phyloP scores from a whole-genome alignment of 2,329 filamentous ascomycete species.

The Fusarium annulatum region DNA sequence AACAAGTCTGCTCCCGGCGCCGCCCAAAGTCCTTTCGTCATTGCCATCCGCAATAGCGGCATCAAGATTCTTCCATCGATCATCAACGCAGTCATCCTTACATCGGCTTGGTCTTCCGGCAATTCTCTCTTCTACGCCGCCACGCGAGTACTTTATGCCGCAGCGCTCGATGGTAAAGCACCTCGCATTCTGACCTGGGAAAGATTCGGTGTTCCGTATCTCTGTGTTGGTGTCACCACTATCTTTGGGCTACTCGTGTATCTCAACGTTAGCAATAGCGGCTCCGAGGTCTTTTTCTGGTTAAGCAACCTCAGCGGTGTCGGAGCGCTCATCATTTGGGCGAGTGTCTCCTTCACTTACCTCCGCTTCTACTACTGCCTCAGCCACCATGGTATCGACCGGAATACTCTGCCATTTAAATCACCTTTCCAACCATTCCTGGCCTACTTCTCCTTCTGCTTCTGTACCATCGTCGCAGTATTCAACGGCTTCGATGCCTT shows the following conservation, averaged over 20 bases:
- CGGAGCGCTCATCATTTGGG: slow-evolving; percentile 54
- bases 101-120: slow-evolving; percentile 71
- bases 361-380: slow-evolving; percentile 57
- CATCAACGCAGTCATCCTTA: slow-evolving; percentile 76
- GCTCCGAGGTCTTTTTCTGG: slow-evolving; percentile 28
- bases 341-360: slow-evolving; percentile 58
- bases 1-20: slow-evolving; percentile 58
- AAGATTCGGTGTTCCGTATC: slow-evolving; percentile 27
- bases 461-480: slow-evolving; percentile 70
- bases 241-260: slow-evolving; percentile 16
- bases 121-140: slow-evolving; percentile 74
- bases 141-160: slow-evolving; percentile 75
- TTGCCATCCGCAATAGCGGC: slow-evolving; percentile 74
- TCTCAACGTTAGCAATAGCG: slow-evolving; percentile 42
- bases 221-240: slow-evolving; percentile 12
- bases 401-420: slow-evolving; percentile 60
- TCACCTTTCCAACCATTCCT: slow-evolving; percentile 71
- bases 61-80: slow-evolving; percentile 73
- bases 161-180: slow-evolving; percentile 74
- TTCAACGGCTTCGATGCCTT: slow-evolving; percentile 83
- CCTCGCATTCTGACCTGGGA: slow-evolving; percentile 9
- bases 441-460: slow-evolving; percentile 67
- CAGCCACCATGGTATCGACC: slow-evolving; percentile 58
- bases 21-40: slow-evolving; percentile 67
- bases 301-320: slow-evolving; percentile 25